Conservation (phyloP, 768 basidiomycete species). For the Suillus bovinus region DNA sequence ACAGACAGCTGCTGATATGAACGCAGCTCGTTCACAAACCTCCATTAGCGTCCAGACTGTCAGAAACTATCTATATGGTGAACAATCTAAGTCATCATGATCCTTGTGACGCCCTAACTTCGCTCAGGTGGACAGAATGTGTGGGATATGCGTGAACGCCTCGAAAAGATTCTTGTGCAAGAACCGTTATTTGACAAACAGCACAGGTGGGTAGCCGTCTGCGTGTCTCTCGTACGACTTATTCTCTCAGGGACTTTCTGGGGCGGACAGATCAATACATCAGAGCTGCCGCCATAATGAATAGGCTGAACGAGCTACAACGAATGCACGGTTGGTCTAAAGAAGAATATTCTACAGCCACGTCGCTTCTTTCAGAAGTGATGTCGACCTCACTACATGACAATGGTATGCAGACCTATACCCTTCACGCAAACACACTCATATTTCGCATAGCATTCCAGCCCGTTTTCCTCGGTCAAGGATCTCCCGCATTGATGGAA, state of each 20-base stretch:
- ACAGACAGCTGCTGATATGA: slow-evolving; percentile 55
- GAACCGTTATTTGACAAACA: slow-evolving; percentile 66
- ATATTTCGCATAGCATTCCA: slow-evolving; percentile 46
- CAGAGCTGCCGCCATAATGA: slow-evolving; percentile 53
- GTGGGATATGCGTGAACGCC: slow-evolving; percentile 49
- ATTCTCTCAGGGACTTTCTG: slow-evolving; percentile 49
- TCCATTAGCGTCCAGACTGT: slow-evolving; percentile 45
- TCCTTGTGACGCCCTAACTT: slow-evolving; percentile 4
- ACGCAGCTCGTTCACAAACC: slow-evolving; percentile 43
- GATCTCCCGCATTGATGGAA: slow-evolving; percentile 49
- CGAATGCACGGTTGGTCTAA: slow-evolving; percentile 53
- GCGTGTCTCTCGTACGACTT: neutral
- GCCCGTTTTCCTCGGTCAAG: slow-evolving; percentile 67
- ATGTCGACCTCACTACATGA: slow-evolving; percentile 48
- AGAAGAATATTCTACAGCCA: slow-evolving; percentile 47
- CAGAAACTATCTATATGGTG: slow-evolving; percentile 53
- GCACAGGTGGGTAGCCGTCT: slow-evolving; percentile 39
- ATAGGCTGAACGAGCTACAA: slow-evolving; percentile 61
- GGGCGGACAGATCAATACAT: slow-evolving; percentile 58
- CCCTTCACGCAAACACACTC: slow-evolving; percentile 21
- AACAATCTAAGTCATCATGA: slow-evolving; percentile 17
- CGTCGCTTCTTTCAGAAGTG: slow-evolving; percentile 50
- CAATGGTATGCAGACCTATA: slow-evolving; percentile 27
- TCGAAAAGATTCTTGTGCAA: slow-evolving; percentile 47
- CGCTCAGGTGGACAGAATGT: slow-evolving; percentile 45